Base-by-base conservation (phyloP, 441 rosid genomes). In the Kokia cookei region DNA sequence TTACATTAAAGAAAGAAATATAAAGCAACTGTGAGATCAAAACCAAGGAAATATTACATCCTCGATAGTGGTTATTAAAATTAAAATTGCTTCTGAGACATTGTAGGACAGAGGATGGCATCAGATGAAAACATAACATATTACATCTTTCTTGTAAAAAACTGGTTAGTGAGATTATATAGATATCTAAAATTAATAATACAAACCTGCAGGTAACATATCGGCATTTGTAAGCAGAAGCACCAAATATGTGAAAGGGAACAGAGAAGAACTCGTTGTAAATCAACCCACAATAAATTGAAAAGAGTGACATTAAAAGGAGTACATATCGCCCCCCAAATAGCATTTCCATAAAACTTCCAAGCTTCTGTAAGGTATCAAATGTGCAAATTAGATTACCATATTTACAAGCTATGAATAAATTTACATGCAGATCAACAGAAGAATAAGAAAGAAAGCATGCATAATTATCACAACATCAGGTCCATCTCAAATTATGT, bases 281-380 rank as follows among this genome's bases (percentile, higher is more conserved):
- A 77, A 95, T 93, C 77, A 95, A 87, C 80, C 99, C 99, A 81
- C 97, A 95, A 77, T 95, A 95, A 78, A 95, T 90, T 75, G 99
- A 95, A 84, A 95, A 95, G 40, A 93, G 84, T 15, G 99, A 82
- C 99, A 95, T 93, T 76, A 95, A 81, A 74, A 95, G 92, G 71
- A 95, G 88, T 37, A 90, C 88, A 88, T 93, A 93, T 74, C 98
- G 96, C 43, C 99, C 99, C 22, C 98, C 98, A 81, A 93, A 93
- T 70, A 93, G 90, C 94, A 95, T 89, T 85, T 95, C 98, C 99
- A 95, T 93, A 86, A 94, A 94, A 87, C 99, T 95, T 80, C 99
- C 99, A 51, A 90, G 99, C 90, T 91, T 95, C 99, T 95, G 86
- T 72, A 76, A 81, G 62, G 13, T 50, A 78, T 51, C 60, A 73